These are phyloP conservation scores for Moesziomyces antarcticus DNA, from an alignment of 1,284 basidiomycete species.

Conservation along the genomic window DNA sequence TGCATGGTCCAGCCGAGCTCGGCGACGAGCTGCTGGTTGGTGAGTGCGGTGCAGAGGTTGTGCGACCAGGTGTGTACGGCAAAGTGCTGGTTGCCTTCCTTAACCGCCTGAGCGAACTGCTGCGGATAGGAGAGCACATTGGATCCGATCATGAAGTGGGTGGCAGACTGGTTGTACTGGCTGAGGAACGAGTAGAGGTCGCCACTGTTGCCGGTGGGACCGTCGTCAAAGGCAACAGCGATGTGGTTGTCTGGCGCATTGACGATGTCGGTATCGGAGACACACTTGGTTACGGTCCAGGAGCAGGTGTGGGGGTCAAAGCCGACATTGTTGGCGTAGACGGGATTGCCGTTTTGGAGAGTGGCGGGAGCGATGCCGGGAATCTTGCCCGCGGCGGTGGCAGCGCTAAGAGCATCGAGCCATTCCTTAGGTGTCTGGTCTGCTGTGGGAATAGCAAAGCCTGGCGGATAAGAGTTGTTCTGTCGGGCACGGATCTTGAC, in stretches of 20 bases:
- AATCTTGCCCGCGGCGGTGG: slow-evolving; percentile 51
- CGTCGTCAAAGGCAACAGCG: slow-evolving; percentile 74
- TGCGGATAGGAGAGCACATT: slow-evolving; percentile 82
- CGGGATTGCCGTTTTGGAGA: slow-evolving; percentile 21
- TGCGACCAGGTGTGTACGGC: slow-evolving; percentile 72
- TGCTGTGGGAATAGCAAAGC: slow-evolving; percentile 21
- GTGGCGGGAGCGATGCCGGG: slow-evolving; percentile 42
- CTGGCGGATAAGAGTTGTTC: slow-evolving; percentile 25
- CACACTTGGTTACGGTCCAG: slow-evolving; percentile 71
- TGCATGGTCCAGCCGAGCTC: slow-evolving; percentile 92
- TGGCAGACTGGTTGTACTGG: slow-evolving; percentile 77
- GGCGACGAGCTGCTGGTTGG: slow-evolving; percentile 89
- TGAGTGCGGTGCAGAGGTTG: slow-evolving; percentile 77
- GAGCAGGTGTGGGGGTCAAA: slow-evolving; percentile 39
- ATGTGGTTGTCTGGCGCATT: slow-evolving; percentile 70
- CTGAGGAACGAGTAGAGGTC: slow-evolving; percentile 75
- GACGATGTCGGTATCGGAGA: slow-evolving; percentile 75
- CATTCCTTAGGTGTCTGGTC: slow-evolving; percentile 46
- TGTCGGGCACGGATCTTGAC: slow-evolving; percentile 40
- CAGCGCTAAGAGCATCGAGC: slow-evolving; percentile 44
- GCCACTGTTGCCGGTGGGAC: slow-evolving; percentile 83
- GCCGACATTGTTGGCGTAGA: slow-evolving; percentile 44
- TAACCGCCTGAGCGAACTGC: slow-evolving; percentile 80
- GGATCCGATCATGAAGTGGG: slow-evolving; percentile 93
- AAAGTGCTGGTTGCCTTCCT: slow-evolving; percentile 75